phyloP scores from a whole-genome alignment of 192 early-diverging fungal genomes.

The Gorgonomyces haynaldii region DNA sequence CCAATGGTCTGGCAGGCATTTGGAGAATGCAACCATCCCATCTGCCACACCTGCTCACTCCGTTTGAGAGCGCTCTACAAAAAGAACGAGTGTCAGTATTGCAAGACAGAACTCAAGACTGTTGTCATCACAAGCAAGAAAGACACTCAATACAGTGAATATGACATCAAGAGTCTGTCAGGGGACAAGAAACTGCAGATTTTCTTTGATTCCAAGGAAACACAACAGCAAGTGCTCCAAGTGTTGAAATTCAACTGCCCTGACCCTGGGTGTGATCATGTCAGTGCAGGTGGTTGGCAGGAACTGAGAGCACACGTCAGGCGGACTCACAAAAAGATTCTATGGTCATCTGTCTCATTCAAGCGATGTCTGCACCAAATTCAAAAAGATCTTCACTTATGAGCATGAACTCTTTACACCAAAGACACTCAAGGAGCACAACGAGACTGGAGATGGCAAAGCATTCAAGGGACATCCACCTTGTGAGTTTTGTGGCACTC shows the following conservation, averaged over 20 bases:
- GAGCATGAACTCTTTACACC: conserved; percentile 80
- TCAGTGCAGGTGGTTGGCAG: conserved; percentile 66
- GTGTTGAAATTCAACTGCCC: conserved; percentile 82
- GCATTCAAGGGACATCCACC: conserved; percentile 71
- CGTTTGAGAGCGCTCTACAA: conserved; percentile 83
- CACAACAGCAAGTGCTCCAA: conserved; percentile 60
- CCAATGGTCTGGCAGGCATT: conserved; percentile 69
- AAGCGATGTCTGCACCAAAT: conserved; percentile 76
- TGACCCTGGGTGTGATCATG: conserved; percentile 57
- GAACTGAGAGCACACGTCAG: conserved; percentile 76
- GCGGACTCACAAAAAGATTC: conserved; percentile 54
- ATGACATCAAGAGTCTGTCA: conserved; percentile 27
- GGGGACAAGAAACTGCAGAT: conserved; percentile 58
- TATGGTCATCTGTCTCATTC: conserved; percentile 50
- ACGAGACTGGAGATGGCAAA: conserved; percentile 47
- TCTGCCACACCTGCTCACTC: conserved; percentile 86
- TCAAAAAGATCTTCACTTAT: conserved; percentile 89
- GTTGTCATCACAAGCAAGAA: conserved; percentile 66
- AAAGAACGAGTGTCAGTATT: conserved; percentile 72
- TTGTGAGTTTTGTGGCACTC: conserved; percentile 74
- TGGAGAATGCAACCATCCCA: conserved; percentile 82
- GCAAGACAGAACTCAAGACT: conserved; percentile 76
- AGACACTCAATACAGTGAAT: conserved; percentile 32
- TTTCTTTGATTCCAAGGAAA: conserved; percentile 63
- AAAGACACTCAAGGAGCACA: conserved; percentile 65